Evolutionary conservation across 805 yeast species (phyloP).

Genomic region (Saccharomycopsis selenospora): DNA sequence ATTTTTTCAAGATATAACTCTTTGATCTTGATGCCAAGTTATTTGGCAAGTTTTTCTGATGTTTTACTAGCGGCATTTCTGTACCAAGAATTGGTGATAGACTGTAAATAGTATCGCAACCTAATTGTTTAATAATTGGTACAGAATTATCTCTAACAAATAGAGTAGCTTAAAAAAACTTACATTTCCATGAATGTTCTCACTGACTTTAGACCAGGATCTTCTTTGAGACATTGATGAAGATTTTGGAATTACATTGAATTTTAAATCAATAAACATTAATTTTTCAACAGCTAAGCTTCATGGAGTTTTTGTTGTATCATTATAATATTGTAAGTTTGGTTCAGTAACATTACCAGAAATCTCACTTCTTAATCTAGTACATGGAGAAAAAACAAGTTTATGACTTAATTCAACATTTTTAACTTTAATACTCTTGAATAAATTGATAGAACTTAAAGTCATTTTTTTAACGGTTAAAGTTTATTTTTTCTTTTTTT

Average conservation of each 20-base stretch:
- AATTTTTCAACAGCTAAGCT: conserved; percentile 56
- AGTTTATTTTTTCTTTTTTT: no score
- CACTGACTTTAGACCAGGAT: conserved; percentile 36
- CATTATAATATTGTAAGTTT: conserved; percentile 44
- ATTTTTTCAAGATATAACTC: conserved; percentile 29
- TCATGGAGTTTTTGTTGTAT: conserved; percentile 49
- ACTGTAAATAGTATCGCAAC: conserved; percentile 34
- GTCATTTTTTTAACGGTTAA: conserved; percentile 27
- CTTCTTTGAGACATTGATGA: conserved; percentile 29
- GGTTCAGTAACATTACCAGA: conserved; percentile 39
- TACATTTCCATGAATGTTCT: conserved; percentile 38
- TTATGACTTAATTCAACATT: conserved; percentile 30
- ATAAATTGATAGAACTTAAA: conserved; percentile 27
- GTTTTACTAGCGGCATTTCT: no score
- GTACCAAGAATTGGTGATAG: conserved; percentile 31
- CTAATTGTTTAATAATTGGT: conserved; percentile 32
- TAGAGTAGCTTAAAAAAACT: conserved; percentile 36
- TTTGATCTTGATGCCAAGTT: conserved; percentile 28
- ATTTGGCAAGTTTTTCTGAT: conserved; percentile 30
- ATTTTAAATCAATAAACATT: conserved; percentile 36
- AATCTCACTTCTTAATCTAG: conserved; percentile 35
- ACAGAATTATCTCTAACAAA: conserved; percentile 38
- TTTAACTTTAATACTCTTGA: conserved; percentile 37
- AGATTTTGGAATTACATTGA: conserved; percentile 26
- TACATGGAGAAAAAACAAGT: conserved; percentile 42